Conservation (phyloP, 176 grass and related monocot genomes). For the Tuctoria greenei region DNA sequence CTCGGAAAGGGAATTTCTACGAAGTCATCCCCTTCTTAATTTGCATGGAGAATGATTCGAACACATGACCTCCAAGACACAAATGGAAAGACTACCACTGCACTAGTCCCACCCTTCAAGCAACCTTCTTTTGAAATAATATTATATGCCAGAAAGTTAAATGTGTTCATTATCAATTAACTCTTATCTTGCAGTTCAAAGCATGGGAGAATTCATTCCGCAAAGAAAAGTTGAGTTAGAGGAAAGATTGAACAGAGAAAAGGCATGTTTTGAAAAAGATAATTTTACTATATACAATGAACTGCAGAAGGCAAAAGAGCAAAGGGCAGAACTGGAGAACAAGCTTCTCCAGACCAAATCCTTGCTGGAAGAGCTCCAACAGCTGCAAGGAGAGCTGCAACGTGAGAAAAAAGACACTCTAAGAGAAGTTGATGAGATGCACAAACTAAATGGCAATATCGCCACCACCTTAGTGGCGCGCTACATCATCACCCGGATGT, state of each 20-base stretch:
- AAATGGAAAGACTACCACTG: too few relatives aligned
- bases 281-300: slow-evolving; percentile 41
- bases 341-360: slow-evolving; percentile 38
- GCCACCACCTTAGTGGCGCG: too few relatives aligned
- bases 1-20: too few relatives aligned
- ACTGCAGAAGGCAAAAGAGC: slow-evolving; percentile 48
- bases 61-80: too few relatives aligned
- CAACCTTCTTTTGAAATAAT: neutral
- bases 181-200: slow-evolving; percentile 51
- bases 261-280: slow-evolving; percentile 42
- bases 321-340: slow-evolving; percentile 40
- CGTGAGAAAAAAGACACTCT: slow-evolving; percentile 42
- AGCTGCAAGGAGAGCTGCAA: slow-evolving; percentile 25
- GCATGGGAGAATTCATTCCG: slow-evolving; percentile 40
- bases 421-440: slow-evolving; percentile 44
- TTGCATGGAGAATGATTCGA: too few relatives aligned
- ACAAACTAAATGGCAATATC: neutral
- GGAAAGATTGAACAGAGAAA: slow-evolving; percentile 55
- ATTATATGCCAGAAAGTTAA: neutral
- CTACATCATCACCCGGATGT: too few relatives aligned
- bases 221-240: slow-evolving; percentile 60
- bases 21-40: too few relatives aligned
- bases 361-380: slow-evolving; percentile 25
- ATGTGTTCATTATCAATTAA: neutral
- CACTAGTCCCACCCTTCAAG: too few relatives aligned